Base-by-base conservation (phyloP, 2,329 filamentous ascomycete species). In the Phymatotrichopsis omnivora region DNA sequence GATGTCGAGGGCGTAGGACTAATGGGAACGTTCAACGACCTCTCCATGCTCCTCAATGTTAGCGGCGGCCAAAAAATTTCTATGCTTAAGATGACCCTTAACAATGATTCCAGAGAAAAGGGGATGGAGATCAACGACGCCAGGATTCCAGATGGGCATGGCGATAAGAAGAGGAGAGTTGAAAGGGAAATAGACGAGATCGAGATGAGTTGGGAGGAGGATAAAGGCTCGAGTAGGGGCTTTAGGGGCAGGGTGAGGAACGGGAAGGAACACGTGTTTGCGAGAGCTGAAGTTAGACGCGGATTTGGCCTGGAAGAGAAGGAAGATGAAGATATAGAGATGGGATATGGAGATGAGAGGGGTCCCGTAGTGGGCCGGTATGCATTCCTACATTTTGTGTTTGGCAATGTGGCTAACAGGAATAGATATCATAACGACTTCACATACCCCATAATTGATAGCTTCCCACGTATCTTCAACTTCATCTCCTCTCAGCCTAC, bases 1-100 rank as follows among this genome's bases (percentile, higher is more conserved):
- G 63, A 69, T 24, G 72, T 70, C 24, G 62, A 69, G 8, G 62
- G 62, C 3, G 62, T 56, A 52, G 68, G 61, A 55, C 36, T 41
- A 29, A 65, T 65, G 50, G 70, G 60, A 19, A 76, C 71, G 1
- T 65, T 91, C 34, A 71, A 73, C 29, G 72, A 77, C 39, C 64
- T 89, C 34, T 74, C 79, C 24, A 74, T 76, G 42, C 69, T 74
- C 10, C 66, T 93, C 42, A 87, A 85, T 55, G 71, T 76, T 23
- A 78, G 81, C 46, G 85, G 84, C n/a, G 82, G 77, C 49, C 85
- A 87, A 59, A 81, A 76, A 20, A 77, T 96, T 25, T 84, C 81
- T 5, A 78, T 80, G 49, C 68, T 93, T 36, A 73, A 77, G 47
- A 76, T 93, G 67, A 78, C 73, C 39, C 66, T 84, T 25, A 64